Percentiles rank a stretch among this genome's conserved stretches.
phyloP scores from a whole-genome alignment of 192 early-diverging fungal species.

The Coemansia sp. region DNA sequence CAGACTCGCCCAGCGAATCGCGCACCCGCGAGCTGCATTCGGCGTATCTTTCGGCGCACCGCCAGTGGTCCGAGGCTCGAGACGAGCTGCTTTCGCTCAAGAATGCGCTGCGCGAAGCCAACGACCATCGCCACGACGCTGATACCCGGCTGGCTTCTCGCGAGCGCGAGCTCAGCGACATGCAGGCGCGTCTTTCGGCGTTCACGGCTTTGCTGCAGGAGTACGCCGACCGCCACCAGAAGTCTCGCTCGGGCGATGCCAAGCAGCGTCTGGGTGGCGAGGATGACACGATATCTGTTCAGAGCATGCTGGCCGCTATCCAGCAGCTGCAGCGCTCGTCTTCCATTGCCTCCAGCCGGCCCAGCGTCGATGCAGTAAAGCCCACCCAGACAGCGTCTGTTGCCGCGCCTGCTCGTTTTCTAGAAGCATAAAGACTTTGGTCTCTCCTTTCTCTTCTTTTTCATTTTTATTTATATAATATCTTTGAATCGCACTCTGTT shows the following conservation, averaged over 20 bases:
- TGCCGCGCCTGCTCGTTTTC: not conserved
- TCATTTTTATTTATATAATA: conserved; percentile 5
- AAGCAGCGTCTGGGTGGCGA: conserved; percentile 8
- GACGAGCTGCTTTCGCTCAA: conserved; percentile 47
- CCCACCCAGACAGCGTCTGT: not conserved
- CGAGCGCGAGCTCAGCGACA: conserved; percentile 45
- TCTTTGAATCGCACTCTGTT: too few species aligned
- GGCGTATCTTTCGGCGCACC: conserved; percentile 47
- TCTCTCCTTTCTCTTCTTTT: conserved; percentile 6
- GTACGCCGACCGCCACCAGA: conserved; percentile 30
- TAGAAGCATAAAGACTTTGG: conserved; percentile 9
- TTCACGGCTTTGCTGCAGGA: conserved; percentile 46
- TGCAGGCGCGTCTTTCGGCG: conserved; percentile 42
- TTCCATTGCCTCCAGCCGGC: conserved; percentile 19
- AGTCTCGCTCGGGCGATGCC: conserved; percentile 7
- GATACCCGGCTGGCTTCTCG: conserved; percentile 32
- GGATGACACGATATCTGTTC: conserved; percentile 35
- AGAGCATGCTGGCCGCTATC: conserved; percentile 46
- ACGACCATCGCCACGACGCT: conserved; percentile 40
- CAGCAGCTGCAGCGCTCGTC: conserved; percentile 51
- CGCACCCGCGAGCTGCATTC: conserved; percentile 32
- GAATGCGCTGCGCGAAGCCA: conserved; percentile 34
- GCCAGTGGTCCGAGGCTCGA: conserved; percentile 41
- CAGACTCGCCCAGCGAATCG: conserved; percentile 10
- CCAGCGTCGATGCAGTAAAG: conserved; percentile 20